Evolutionary conservation across 108 stramenopile species (phyloP), one percentile per base, ranked within the genome.

Genomic region (Cyclotella cryptica): DNA sequence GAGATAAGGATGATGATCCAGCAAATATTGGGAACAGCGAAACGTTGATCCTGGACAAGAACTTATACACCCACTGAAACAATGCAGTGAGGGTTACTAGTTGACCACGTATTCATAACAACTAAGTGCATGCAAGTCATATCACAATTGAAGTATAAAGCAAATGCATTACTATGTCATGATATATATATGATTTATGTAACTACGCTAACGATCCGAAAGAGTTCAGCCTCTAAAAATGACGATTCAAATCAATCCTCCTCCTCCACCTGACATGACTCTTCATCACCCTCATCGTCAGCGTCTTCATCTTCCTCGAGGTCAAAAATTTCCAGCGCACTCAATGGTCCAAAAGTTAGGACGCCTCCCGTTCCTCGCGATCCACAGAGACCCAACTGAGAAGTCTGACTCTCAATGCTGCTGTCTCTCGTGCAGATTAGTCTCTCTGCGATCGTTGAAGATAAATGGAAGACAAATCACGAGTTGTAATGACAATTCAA

Each of bases 291-390:
- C n/a, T 76, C 78, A 11, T 89, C 85, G 0, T 84, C 86, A 4
- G 46, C 66, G 10, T 87, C 86, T 72, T 90, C 89, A 39, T 92
- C 87, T 61, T 92, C 91, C 86, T 92, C 91, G 9, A 92, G 54
- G 78, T 92, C 91, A 59, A 90, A 77, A 21, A 92, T 70, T 44
- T 88, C 83, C 21, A 92, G 40, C 8, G 73, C 53, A 24, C 66
- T 88, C 14, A 77, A 71, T 39, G 35, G 29, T 3, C 60, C 69
- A 45, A 59, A 71, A 3, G 80, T 69, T 10, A 85, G 46, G 0
- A 90, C 85, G 18, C 75, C 89, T 42, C 88, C 89, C 15, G 88
- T 85, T 35, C 91, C 91, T 30, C 91, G 73, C 15, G 89, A 90
- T 17, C 87, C 89, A 69, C 91, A 80, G 0, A 92, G 66, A 42